phyloP scores from a whole-genome alignment of 1,284 basidiomycete species.

The Puccinia polysora region DNA sequence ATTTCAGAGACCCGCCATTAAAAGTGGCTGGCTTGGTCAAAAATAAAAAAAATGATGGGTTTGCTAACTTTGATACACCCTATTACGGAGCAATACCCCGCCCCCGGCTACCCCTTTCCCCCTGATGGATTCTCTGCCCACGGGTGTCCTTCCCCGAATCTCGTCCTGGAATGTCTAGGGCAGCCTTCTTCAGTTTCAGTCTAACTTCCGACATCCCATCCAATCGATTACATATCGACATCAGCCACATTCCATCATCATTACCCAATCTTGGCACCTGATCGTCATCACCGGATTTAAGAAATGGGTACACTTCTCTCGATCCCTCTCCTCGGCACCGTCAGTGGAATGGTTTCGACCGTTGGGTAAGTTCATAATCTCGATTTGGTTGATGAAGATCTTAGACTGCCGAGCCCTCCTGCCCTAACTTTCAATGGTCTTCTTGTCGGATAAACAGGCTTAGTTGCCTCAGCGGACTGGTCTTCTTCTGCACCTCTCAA shows the following conservation, averaged over 20 bases:
- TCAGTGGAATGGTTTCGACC: constrained; percentile 64
- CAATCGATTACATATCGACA: background rate
- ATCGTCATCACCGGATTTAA: too few relatives aligned
- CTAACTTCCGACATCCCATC: background rate
- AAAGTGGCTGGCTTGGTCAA: too few relatives aligned
- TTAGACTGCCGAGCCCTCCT: background rate
- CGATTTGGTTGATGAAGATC: background rate
- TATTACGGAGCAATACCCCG: too few relatives aligned
- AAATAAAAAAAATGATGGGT: too few relatives aligned
- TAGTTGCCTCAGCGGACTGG: constrained; percentile 52
- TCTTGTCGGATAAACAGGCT: constrained; percentile 25
- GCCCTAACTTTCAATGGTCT: background rate
- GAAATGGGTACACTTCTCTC: constrained; percentile 82
- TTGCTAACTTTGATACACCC: too few relatives aligned
- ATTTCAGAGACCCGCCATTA: too few relatives aligned
- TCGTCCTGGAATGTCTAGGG: background rate
- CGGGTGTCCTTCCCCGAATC: too few relatives aligned
- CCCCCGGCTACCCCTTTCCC: background rate
- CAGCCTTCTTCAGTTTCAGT: background rate
- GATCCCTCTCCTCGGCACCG: constrained; percentile 72
- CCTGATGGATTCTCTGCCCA: background rate
- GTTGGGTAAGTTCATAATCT: constrained; percentile 45
- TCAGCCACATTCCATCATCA: too few relatives aligned
- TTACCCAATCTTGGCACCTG: too few relatives aligned
- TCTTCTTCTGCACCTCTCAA: constrained; percentile 52